Percentiles rank a stretch among this genome's conserved stretches.
Evolutionary conservation across 208 protist species (phyloP).

Genomic region (Lotmaria passim): DNA sequence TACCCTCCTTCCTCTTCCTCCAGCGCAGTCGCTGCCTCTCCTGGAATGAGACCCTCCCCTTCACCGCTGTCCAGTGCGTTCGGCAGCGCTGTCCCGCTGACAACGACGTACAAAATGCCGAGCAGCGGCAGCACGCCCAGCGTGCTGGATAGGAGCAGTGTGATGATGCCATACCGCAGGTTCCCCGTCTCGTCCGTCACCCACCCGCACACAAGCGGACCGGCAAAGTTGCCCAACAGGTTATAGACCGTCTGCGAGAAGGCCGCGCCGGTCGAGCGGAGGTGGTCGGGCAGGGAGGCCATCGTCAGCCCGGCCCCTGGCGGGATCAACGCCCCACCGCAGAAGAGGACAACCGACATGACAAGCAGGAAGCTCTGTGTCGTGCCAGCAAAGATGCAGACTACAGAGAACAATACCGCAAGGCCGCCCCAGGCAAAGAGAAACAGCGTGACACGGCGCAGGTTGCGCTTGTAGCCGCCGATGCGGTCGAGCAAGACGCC

Average conservation of each 20-base stretch:
- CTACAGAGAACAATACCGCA: conserved; percentile 65
- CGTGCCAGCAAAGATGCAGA: conserved; percentile 78
- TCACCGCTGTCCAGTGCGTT: background rate
- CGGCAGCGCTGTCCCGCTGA: conserved; percentile 11
- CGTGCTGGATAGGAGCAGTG: conserved; percentile 64
- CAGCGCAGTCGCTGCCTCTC: background rate
- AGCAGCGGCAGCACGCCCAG: conserved; percentile 69
- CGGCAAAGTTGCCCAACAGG: conserved; percentile 89
- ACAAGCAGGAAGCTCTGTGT: conserved; percentile 73
- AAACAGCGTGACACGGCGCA: conserved; percentile 64
- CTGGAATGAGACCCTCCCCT: background rate
- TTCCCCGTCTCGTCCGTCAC: conserved; percentile 71
- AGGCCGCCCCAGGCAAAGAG: conserved; percentile 51
- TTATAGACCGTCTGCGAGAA: conserved; percentile 91
- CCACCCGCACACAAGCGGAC: conserved; percentile 84
- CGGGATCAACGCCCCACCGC: conserved; percentile 85
- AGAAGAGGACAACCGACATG: conserved; percentile 89
- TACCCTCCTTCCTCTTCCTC: background rate
- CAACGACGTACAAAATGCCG: conserved; percentile 48
- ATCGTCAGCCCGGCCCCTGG: conserved; percentile 80
- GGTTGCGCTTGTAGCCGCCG: conserved; percentile 85
- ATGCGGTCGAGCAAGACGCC: conserved; percentile 86
- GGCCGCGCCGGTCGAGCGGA: conserved; percentile 68
- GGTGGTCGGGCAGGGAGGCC: conserved; percentile 61
- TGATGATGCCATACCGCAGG: conserved; percentile 79